Evolutionary conservation across 139 green algal genomes (phyloP), one percentile per base, ranked within the genome.

Genomic region (Chlamydomonas sphaeroides): DNA sequence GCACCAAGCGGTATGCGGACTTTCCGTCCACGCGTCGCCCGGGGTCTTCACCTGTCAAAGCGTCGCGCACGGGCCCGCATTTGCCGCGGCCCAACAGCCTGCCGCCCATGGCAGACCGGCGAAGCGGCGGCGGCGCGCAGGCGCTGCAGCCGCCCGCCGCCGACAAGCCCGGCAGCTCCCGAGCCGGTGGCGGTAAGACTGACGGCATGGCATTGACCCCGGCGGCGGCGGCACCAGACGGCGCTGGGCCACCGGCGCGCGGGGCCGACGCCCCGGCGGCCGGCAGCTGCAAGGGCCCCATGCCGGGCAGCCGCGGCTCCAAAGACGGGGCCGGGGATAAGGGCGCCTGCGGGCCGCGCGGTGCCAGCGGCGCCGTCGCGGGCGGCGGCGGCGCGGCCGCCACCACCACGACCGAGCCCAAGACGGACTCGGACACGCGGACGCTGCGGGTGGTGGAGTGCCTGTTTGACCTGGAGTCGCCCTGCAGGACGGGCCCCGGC

Each of bases 371-470:
- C 6, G 72, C 36, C 26, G 61, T 11, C 23, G 36, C 8, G 10
- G 38, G 18, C 14, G 61, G 48, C 49, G 65, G 38, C 65, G 21
- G 21, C 20, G 26, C 1, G 3, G 35, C 65, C 35, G 63, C 32
- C n/a, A 75, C 65, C 15, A 84, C 77, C 14, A 84, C 77, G 17
- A 84, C 77, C 5, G 77, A 84, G 14, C 77, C 65, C 5, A 84
- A 84, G 49, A 84, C 77, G 26, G 77, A 84, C 62, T 82, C 75
- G 5, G 75, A 82, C 42, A 82, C 75, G 41, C 75, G 75, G 8
- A 72, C 62, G 32, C 51, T 61, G 0, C 75, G 75, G 11, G 33
- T 82, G 30, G 62, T 82, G n/a, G 75, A 82, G 41, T 82, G 75
- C 20, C 65, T 73, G 2, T 82, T 82, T 32, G 75, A 82, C 30